phyloP scores from a whole-genome alignment of 148 eudicot species.

The Hydrangea macrophylla region DNA sequence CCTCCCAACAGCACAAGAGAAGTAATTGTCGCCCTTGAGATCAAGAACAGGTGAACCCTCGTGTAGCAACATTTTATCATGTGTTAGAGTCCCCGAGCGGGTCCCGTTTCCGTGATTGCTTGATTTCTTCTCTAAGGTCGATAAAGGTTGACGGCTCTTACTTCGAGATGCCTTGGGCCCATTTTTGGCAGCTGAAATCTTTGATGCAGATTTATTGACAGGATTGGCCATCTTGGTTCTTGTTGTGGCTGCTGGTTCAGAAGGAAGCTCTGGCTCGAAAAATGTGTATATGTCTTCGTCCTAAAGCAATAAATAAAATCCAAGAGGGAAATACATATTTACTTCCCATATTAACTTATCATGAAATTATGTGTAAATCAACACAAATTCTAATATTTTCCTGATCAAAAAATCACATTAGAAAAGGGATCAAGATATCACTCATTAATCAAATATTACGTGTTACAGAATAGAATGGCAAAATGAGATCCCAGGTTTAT shows the following conservation, averaged over 20 bases:
- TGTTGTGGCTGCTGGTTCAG: conserved; percentile 19
- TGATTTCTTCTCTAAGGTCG: conserved; percentile 20
- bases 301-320: conserved; percentile 27
- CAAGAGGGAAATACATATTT: neutral
- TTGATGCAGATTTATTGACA: conserved; percentile 19
- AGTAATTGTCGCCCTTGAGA: conserved; percentile 53
- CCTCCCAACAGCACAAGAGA: conserved; percentile 71
- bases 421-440: neutral
- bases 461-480: neutral
- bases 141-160: conserved; percentile 9
- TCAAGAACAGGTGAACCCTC: conserved; percentile 54
- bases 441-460: neutral
- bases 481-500: neutral
- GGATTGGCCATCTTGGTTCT: conserved; percentile 36
- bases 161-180: conserved; percentile 12
- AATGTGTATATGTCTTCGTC: conserved; percentile 71
- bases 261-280: conserved; percentile 62
- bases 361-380: neutral
- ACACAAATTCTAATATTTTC: neutral
- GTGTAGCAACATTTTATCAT: conserved; percentile 20
- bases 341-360: neutral
- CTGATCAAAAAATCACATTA: neutral
- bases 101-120: conserved; percentile 18
- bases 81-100: conserved; percentile 21
- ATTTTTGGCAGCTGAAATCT: conserved; percentile 2